These are phyloP conservation scores for Zygoascus sp. DNA, from an alignment of 1,139 yeast species.

Conservation along the genomic window DNA sequence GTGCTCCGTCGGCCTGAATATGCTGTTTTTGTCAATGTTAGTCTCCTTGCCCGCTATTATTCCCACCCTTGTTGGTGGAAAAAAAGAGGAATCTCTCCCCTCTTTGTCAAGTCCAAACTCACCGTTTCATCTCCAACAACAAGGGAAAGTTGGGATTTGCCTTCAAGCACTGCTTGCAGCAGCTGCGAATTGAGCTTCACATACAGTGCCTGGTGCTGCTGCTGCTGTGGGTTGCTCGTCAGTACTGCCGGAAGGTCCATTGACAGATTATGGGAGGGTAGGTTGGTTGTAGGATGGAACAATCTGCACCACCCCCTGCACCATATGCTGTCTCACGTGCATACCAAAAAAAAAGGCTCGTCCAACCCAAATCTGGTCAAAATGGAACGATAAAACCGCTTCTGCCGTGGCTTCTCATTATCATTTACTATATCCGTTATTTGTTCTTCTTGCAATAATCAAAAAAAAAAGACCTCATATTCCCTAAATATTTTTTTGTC, in stretches of 20 bases:
- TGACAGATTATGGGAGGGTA: too few species aligned
- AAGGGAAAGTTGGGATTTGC: slow-evolving; percentile 6
- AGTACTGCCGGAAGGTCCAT: slow-evolving; percentile 11
- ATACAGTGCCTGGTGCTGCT: slow-evolving; percentile 11
- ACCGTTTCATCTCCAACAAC: slow-evolving; percentile 10
- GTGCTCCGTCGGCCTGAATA: slow-evolving; percentile 1
- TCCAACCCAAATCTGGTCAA: background rate
- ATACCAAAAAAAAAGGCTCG: background rate
- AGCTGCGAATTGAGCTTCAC: slow-evolving; percentile 9
- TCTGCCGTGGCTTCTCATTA: too few species aligned
- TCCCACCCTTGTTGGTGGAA: background rate
- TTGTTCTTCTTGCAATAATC: background rate
- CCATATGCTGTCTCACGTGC: background rate
- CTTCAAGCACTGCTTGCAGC: slow-evolving; percentile 6
- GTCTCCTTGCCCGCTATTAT: background rate
- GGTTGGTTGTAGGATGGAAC: background rate
- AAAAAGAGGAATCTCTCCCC: too few species aligned
- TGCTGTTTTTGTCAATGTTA: slow-evolving; percentile 1
- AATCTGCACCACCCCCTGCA: background rate
- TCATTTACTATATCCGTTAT: too few species aligned
- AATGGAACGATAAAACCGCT: too few species aligned
- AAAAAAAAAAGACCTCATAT: background rate
- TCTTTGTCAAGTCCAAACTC: slow-evolving; percentile 1
- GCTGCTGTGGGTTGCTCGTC: slow-evolving; percentile 5
- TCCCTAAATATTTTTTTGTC: background rate